A percentile compares a stretch with the other conserved stretches of the same genome.
These are phyloP conservation scores for Geosmithia flava DNA, from an alignment of 2,329 filamentous ascomycete species.

Conservation along the genomic window DNA sequence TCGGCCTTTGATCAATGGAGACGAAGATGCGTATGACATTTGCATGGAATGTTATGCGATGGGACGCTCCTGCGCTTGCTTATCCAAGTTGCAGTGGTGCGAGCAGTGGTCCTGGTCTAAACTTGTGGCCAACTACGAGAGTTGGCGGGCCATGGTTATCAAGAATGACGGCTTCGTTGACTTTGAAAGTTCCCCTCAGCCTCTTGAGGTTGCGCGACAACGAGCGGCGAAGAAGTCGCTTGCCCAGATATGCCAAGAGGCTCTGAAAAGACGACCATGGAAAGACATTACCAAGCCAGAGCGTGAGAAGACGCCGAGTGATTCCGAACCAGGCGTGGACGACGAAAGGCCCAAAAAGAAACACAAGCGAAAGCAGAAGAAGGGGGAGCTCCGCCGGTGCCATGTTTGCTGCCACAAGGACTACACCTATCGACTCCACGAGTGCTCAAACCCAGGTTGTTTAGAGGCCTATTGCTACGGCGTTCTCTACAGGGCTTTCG, in stretches of 20 bases:
- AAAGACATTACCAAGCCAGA: slow-evolving; percentile 62
- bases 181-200: slow-evolving; percentile 52
- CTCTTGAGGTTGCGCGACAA: slow-evolving; percentile 58
- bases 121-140: slow-evolving; percentile 65
- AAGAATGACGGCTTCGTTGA: slow-evolving; percentile 57
- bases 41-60: slow-evolving; percentile 99
- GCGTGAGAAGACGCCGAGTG: slow-evolving; percentile 30
- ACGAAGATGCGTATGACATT: slow-evolving; percentile 82
- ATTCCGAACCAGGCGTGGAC: slow-evolving; percentile 47
- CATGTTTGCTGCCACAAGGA: slow-evolving; percentile 78
- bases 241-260: slow-evolving; percentile 89
- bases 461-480: slow-evolving; percentile 79
- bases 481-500: slow-evolving; percentile 82
- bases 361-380: slow-evolving; percentile 39
- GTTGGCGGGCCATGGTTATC: slow-evolving; percentile 70
- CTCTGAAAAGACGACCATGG: slow-evolving; percentile 68
- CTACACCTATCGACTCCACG: slow-evolving; percentile 72
- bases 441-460: slow-evolving; percentile 61
- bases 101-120: slow-evolving; percentile 86
- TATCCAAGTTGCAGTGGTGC: slow-evolving; percentile 78
- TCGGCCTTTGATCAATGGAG: slow-evolving; percentile 49
- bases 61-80: slow-evolving; percentile 83
- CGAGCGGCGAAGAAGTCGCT: slow-evolving; percentile 63
- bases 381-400: slow-evolving; percentile 48
- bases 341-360: slow-evolving; percentile 50